Evolutionary conservation across 2,329 filamentous ascomycete genomes (phyloP).

Genomic region (Karstenula rhodostoma): DNA sequence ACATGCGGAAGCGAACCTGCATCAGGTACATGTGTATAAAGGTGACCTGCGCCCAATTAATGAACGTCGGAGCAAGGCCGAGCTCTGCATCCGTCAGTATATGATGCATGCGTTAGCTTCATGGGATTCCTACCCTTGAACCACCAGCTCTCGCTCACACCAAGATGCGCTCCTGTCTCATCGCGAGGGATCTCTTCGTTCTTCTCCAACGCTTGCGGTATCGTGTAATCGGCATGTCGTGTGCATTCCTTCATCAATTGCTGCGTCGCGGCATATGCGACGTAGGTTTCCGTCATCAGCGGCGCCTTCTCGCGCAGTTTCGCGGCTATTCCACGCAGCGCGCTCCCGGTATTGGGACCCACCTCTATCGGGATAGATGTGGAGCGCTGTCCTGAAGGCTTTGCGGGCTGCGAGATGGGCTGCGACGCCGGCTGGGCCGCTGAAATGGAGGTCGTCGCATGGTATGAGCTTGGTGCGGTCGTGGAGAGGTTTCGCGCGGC

Average conservation of each 20-base stretch:
- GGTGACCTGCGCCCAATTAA: slow-evolving; percentile 93
- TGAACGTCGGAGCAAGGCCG: slow-evolving; percentile 84
- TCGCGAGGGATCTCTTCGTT: slow-evolving; percentile 74
- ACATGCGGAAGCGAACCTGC: slow-evolving; percentile 80
- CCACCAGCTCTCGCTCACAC: slow-evolving; percentile 79
- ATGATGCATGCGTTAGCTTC: neutral
- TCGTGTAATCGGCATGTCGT: slow-evolving; percentile 76
- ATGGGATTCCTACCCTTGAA: slow-evolving; percentile 70
- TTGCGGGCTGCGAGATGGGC: slow-evolving; percentile 7
- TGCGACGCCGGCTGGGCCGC: slow-evolving; percentile 21
- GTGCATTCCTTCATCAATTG: slow-evolving; percentile 79
- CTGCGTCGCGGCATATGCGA: slow-evolving; percentile 81
- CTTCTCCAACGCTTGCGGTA: slow-evolving; percentile 72
- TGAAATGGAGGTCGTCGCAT: slow-evolving; percentile 30
- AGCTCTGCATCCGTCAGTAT: slow-evolving; percentile 65
- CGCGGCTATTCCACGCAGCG: slow-evolving; percentile 35
- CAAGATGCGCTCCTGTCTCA: slow-evolving; percentile 82
- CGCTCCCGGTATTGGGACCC: slow-evolving; percentile 1
- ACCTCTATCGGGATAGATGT: slow-evolving; percentile 9
- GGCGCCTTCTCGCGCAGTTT: slow-evolving; percentile 44
- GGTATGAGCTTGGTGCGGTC: slow-evolving; percentile 30
- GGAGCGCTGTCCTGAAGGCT: slow-evolving; percentile 24
- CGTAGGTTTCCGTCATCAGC: slow-evolving; percentile 68
- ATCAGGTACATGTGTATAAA: slow-evolving; percentile 97
- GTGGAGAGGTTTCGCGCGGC: slow-evolving; percentile 35